phyloP scores from a whole-genome alignment of 2,329 filamentous ascomycete genomes.

The Parastagonospora nodorum region DNA sequence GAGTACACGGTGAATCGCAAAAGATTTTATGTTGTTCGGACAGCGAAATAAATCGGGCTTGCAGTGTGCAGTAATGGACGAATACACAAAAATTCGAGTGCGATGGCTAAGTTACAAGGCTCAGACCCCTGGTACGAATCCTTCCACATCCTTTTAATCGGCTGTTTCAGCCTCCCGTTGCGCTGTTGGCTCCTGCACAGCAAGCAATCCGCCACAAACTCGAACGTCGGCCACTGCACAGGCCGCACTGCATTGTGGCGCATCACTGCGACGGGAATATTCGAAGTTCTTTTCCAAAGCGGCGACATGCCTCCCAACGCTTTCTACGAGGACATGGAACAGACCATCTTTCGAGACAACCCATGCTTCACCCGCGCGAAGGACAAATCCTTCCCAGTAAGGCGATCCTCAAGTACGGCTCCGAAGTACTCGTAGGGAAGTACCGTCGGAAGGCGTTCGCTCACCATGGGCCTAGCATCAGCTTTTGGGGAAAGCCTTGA shows the following conservation, averaged over 20 bases:
- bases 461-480: too few relatives aligned
- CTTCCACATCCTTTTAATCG: not conserved
- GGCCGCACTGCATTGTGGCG: conserved; percentile 1
- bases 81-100: not conserved
- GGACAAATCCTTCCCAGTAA: too few relatives aligned
- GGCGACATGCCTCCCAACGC: not conserved
- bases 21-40: not conserved
- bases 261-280: too few relatives aligned
- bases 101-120: not conserved
- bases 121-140: not conserved
- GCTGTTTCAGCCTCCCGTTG: conserved; percentile 1
- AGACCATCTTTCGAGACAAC: too few relatives aligned
- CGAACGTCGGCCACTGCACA: not conserved
- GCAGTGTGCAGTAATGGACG: not conserved
- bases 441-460: too few relatives aligned
- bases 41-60: not conserved
- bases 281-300: too few relatives aligned
- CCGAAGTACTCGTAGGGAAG: too few relatives aligned
- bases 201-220: conserved; percentile 3
- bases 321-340: not conserved
- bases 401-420: too few relatives aligned
- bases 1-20: not conserved
- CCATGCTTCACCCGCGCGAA: too few relatives aligned
- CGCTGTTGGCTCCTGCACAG: conserved; percentile 1
- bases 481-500: too few relatives aligned